Evolutionary conservation across 495 filamentous ascomycete genomes (phyloP).

Genomic region (Hypomontagnella monticulosa): DNA sequence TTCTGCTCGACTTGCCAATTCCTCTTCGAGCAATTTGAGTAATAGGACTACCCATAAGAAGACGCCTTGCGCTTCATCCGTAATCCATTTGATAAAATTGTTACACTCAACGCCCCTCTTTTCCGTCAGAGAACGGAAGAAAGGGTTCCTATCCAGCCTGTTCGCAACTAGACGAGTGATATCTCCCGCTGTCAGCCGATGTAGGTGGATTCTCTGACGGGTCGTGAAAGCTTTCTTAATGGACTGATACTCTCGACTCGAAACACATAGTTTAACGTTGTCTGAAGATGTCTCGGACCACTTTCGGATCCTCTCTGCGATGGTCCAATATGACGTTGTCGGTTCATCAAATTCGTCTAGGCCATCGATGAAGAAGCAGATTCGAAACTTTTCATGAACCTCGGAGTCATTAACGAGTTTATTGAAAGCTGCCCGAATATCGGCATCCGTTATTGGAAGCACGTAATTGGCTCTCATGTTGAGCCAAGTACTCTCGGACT

Average conservation of each 20-base stretch:
- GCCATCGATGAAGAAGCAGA: neutral
- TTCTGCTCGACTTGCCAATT: neutral
- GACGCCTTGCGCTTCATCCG: neutral
- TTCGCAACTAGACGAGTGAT: neutral
- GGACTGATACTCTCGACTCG: neutral
- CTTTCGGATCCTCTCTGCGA: neutral
- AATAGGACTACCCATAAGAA: neutral
- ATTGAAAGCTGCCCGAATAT: neutral
- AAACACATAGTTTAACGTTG: neutral
- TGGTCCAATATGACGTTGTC: neutral
- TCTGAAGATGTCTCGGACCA: neutral
- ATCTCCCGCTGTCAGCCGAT: neutral
- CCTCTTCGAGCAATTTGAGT: neutral
- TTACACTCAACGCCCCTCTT: neutral
- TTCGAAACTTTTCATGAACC: neutral
- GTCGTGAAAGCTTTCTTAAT: neutral
- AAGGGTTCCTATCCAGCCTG: neutral
- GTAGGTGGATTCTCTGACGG: neutral
- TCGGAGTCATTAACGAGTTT: neutral
- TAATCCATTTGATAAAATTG: neutral
- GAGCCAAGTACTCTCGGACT: neutral
- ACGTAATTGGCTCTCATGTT: neutral
- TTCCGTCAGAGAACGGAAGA: neutral
- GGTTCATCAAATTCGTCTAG: neutral
- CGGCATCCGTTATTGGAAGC: neutral